phyloP scores from a whole-genome alignment of 768 basidiomycete genomes.

The Boletellus ananiceps region DNA sequence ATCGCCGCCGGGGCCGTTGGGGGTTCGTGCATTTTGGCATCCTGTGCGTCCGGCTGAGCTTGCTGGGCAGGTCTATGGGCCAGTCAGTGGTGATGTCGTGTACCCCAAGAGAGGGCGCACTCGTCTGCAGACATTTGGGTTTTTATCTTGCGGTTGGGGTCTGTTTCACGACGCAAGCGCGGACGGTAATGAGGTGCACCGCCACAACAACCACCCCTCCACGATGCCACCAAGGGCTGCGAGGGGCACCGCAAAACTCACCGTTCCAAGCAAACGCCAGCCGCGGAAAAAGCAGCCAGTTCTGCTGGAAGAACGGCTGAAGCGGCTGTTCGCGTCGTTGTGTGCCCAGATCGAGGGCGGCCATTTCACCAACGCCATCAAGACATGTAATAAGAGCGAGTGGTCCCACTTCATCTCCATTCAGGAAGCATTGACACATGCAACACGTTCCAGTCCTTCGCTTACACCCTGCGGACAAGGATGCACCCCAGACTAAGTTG shows the following conservation, averaged over 20 bases:
- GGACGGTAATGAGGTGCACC: slow-evolving; percentile 22
- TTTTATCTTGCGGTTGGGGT: slow-evolving; percentile 16
- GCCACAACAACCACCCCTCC: slow-evolving; percentile 3
- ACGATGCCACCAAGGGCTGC: slow-evolving; percentile 21
- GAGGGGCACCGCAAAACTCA: slow-evolving; percentile 3
- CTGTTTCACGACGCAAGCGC: background rate
- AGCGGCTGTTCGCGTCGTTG: slow-evolving; percentile 70
- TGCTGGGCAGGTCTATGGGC: slow-evolving; percentile 28
- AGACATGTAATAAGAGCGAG: slow-evolving; percentile 90
- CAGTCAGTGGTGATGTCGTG: background rate
- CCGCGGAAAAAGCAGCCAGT: slow-evolving; percentile 22
- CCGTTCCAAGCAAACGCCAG: slow-evolving; percentile 3
- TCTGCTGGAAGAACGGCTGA: slow-evolving; percentile 31
- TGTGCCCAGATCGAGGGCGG: slow-evolving; percentile 90
- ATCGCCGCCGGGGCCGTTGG: slow-evolving; percentile 46
- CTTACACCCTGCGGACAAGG: slow-evolving; percentile 59
- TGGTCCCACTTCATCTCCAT: slow-evolving; percentile 22
- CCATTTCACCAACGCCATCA: slow-evolving; percentile 78
- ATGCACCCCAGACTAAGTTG: slow-evolving; percentile 80
- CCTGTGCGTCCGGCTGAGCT: slow-evolving; percentile 28
- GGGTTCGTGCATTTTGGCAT: slow-evolving; percentile 35
- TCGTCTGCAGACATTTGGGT: slow-evolving; percentile 49
- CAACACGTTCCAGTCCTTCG: slow-evolving; percentile 53
- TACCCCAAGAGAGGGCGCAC: slow-evolving; percentile 30
- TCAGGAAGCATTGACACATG: slow-evolving; percentile 19